Evolutionary conservation across 2,329 filamentous ascomycete genomes (phyloP).

Genomic region (Stagonosporopsis chrysanthemi): DNA sequence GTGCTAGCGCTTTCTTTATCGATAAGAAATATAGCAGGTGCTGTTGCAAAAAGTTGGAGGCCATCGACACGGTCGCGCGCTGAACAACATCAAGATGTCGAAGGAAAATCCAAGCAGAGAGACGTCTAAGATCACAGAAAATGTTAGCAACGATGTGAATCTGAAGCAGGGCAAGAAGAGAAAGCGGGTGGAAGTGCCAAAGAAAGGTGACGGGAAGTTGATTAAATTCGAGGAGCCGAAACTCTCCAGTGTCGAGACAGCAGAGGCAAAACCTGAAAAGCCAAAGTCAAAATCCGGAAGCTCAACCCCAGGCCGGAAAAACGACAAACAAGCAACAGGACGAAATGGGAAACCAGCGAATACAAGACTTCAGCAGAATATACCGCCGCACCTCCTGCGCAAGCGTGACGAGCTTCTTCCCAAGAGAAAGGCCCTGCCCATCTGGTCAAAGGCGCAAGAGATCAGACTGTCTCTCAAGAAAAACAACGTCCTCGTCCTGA

Average conservation of each 20-base stretch:
- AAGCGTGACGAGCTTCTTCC: slow-evolving; percentile 58
- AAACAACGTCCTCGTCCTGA: slow-evolving; percentile 80
- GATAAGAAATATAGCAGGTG: slow-evolving; percentile 22
- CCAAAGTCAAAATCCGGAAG: slow-evolving; percentile 1
- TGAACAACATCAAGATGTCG: slow-evolving; percentile 22
- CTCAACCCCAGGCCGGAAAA: slow-evolving; percentile 5
- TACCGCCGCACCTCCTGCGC: slow-evolving; percentile 44
- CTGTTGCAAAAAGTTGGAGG: slow-evolving; percentile 33
- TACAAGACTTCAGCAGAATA: slow-evolving; percentile 12
- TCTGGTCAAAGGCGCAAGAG: slow-evolving; percentile 75
- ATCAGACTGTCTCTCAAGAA: slow-evolving; percentile 70
- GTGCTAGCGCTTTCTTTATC: slow-evolving; percentile 27
- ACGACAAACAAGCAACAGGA: slow-evolving; percentile 3
- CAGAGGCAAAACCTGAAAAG: background rate
- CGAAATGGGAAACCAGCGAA: background rate
- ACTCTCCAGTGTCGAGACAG: background rate
- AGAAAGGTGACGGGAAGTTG: slow-evolving; percentile 28
- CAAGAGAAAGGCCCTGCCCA: slow-evolving; percentile 74
- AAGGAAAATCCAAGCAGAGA: slow-evolving; percentile 20
- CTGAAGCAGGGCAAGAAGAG: slow-evolving; percentile 43
- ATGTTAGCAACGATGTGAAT: background rate
- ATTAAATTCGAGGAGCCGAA: slow-evolving; percentile 3
- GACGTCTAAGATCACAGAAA: background rate
- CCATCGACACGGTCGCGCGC: slow-evolving; percentile 1
- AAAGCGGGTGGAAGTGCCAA: slow-evolving; percentile 36